Conservation (phyloP, 2,329 filamentous ascomycete genomes). For the Monilinia fructigena region DNA sequence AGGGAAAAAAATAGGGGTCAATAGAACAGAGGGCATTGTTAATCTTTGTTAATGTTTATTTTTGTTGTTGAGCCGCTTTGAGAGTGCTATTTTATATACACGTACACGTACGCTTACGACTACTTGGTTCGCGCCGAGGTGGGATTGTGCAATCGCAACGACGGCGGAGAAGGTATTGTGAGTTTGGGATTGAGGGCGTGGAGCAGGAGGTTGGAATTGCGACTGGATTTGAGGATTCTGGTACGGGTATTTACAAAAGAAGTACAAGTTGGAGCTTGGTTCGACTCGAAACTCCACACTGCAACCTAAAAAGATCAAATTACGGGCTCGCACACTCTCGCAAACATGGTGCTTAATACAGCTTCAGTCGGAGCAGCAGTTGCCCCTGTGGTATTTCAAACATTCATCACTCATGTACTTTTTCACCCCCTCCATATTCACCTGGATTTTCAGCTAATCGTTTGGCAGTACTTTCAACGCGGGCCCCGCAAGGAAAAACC, state of each 20-base stretch:
- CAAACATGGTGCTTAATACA: conserved; percentile 61
- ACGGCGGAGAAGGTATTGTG: background rate
- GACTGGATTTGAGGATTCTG: background rate
- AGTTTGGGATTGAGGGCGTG: conserved; percentile 1
- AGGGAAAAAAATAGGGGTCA: background rate
- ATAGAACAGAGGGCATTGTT: background rate
- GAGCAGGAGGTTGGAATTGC: background rate
- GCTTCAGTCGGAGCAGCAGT: conserved; percentile 79
- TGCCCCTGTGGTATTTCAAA: conserved; percentile 83
- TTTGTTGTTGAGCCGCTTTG: background rate
- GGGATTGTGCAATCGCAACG: too few relatives aligned
- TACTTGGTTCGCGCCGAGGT: background rate
- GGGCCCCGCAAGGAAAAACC: conserved; percentile 74
- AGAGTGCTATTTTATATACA: background rate
- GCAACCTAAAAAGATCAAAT: background rate
- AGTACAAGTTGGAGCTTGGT: background rate
- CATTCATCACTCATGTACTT: conserved; percentile 79
- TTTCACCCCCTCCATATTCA: conserved; percentile 38
- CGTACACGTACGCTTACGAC: background rate
- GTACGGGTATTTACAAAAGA: background rate
- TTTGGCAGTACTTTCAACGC: conserved; percentile 74
- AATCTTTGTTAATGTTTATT: background rate
- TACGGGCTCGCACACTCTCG: background rate
- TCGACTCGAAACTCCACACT: background rate
- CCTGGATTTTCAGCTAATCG: conserved; percentile 18